Evolutionary conservation across 140 eudicot species (phyloP), one percentile per base, ranked within the genome.

Genomic region (Ambrosia hybrid): DNA sequence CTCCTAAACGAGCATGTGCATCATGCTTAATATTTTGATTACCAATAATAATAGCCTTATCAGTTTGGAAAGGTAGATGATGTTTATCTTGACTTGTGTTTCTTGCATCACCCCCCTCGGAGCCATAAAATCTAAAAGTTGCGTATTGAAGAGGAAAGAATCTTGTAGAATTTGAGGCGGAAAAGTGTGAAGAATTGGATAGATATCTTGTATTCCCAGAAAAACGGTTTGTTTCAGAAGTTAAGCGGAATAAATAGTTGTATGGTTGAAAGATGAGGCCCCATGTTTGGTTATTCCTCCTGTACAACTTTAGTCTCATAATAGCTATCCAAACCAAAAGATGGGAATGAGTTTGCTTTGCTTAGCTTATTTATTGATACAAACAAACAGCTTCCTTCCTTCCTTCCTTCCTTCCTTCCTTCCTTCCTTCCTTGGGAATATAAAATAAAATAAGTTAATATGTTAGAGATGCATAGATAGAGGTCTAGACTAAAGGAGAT

Each of bases 1-100:
- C 95, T 9, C 95, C 96, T 11, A 94, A 86, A 60, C 84, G 84
- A 64, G 97, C 90, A 86, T 90, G 99, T 55, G 2, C 34, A 1
- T 30, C 34, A 30, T 30, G 34, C 34, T 21, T 30, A 30, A 30
- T 30, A 30, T 30, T 30, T 30, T 30, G 34, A 30, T 21, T 21
- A 21, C 26, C 26, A 21, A 21, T 21, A 21, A 21, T 21, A 21
- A 21, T 21, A 21, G 26, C 26, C 26, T 75, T 87, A 9, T 87
- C 90, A 49, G 76, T 3, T 26, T 65, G 72, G 4, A 77, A 64
- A 5, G 91, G 87, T 38, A 66, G 76, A 2, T 76, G 76, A 2
- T 76, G 76, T 68, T 92, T 86, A 81, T 87, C 92, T 77, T 87
- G 92, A 57, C 92, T 89, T 13, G 87, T 86, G 70, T 83, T 90